phyloP scores from a whole-genome alignment of 169 alveolate genomes.

The Cryptosporidium ryanae region DNA sequence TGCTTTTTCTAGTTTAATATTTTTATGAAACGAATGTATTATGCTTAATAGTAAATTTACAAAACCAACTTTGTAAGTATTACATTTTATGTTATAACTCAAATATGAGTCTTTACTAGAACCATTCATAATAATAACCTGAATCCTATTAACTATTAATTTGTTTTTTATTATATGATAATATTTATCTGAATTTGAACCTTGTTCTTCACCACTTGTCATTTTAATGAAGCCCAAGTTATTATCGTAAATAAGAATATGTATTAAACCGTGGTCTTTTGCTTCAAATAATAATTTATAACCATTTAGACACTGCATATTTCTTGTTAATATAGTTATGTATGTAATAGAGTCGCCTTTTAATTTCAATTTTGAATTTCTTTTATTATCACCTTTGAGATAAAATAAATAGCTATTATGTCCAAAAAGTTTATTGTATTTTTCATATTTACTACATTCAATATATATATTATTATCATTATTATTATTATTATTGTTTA shows the following conservation, averaged over 20 bases:
- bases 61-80: background rate
- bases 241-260: background rate
- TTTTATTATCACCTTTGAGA: constrained; percentile 4
- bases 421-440: background rate
- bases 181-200: no score
- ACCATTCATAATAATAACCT: constrained; percentile 3
- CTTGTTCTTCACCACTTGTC: background rate
- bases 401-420: background rate
- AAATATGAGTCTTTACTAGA: background rate
- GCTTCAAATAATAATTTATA: background rate
- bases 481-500: background rate
- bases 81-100: background rate
- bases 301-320: constrained; percentile 1
- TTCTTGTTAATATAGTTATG: constrained; percentile 4
- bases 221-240: constrained; percentile 1
- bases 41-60: no score
- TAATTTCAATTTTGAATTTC: background rate
- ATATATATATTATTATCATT: background rate
- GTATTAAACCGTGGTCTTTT: background rate
- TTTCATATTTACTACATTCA: constrained; percentile 26
- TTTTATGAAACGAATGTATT: no score
- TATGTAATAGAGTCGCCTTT: background rate
- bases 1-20: no score
- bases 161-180: background rate
- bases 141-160: background rate